Evolutionary conservation across 169 alveolate genomes (phyloP).

Genomic region (Plasmodium fragile): DNA sequence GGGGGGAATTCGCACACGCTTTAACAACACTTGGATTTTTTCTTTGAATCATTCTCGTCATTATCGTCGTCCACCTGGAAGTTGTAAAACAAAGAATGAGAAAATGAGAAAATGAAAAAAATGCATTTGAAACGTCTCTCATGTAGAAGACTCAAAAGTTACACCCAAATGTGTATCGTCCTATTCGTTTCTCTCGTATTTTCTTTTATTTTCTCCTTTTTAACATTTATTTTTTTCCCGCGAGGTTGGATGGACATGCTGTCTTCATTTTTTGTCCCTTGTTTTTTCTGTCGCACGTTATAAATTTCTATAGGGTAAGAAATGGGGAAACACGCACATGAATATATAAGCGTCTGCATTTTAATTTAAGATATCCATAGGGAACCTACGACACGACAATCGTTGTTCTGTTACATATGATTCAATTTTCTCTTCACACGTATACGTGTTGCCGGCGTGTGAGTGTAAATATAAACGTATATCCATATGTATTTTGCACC

Average conservation of each 20-base stretch:
- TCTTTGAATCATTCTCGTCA: slow-evolving; percentile 44
- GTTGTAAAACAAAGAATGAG: background rate
- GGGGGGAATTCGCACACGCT: background rate
- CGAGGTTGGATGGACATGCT: slow-evolving; percentile 72
- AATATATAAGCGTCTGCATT: background rate
- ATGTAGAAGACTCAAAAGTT: background rate
- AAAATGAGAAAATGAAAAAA: background rate
- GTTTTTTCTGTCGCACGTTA: slow-evolving; percentile 73
- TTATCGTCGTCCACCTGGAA: slow-evolving; percentile 55
- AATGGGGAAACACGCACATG: slow-evolving; percentile 13
- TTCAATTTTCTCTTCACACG: background rate
- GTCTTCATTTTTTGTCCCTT: slow-evolving; percentile 69
- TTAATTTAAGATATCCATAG: background rate
- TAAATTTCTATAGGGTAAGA: slow-evolving; percentile 47
- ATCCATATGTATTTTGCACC: background rate
- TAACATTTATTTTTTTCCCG: slow-evolving; percentile 73
- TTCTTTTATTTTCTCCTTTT: slow-evolving; percentile 8
- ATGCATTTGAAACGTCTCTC: background rate
- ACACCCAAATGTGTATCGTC: background rate
- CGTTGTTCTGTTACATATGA: background rate
- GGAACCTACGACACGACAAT: background rate
- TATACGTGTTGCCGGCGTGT: background rate
- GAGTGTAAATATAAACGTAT: background rate
- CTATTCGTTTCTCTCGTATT: background rate
- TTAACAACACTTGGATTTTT: slow-evolving; percentile 60